Evolutionary conservation across 2,329 filamentous ascomycete genomes (phyloP), one percentile per base, ranked within the genome.

Genomic region (Acarospora socialis): DNA sequence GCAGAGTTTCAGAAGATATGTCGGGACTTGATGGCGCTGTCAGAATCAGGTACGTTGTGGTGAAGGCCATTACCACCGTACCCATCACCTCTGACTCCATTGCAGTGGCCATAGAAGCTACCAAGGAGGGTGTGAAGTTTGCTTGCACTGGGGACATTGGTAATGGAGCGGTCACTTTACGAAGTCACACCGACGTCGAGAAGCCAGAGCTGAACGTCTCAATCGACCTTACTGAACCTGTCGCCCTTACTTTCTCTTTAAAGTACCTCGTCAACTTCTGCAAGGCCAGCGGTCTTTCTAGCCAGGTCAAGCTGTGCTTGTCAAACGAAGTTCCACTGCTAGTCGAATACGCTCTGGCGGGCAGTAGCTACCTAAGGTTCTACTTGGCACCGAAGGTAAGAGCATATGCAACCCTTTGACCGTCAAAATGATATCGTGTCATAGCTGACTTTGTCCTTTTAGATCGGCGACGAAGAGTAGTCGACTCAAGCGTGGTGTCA

Each of bases 251-350:
- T 30, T 98, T 98, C 66, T 95, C 90, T 20, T 79, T 98, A 50
- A 98, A 98, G 66, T 98, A 98, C 64, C 77, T 98, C 3, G 82
- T 92, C 69, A 95, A 95, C 72, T 98, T 98, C 67, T 95, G 90
- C 80, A 98, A 98, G 67, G 92, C 92, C 20, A 80, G 83, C 42
- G 77, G 74, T 32, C 67, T 98, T 39, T 87, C 86, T 22, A 65
- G 59, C 46, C 68, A 71, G 44, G 92, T 98, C 59, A 90, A 81
- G 63, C 77, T 98, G 47, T 92, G 81, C 62, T 70, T 98, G 46
- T 95, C 87, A 32, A 86, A 84, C 59, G 90, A 98, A 61, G 87
- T 98, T 31, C 90, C 90, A 17, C 74, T 98, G 44, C 67, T 95
- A 47, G 90, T 98, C 26, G 90, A 98, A 66, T 98, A 95, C 60